These are phyloP conservation scores for Phaeosphaeria sp. DNA, from an alignment of 2,329 filamentous ascomycete genomes.

Conservation along the genomic window DNA sequence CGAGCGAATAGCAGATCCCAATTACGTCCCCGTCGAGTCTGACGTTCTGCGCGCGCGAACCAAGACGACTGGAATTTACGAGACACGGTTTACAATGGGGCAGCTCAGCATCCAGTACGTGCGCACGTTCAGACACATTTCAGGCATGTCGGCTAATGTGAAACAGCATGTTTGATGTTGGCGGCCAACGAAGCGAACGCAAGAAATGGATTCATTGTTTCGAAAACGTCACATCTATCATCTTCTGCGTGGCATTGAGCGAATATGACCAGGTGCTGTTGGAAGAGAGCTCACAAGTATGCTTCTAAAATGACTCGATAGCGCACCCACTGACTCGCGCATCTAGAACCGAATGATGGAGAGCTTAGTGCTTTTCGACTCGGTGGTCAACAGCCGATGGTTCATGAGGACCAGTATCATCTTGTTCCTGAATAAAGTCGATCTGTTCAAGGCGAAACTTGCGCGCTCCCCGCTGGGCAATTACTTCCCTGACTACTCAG, in stretches of 20 bases:
- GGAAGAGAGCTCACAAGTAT: constrained; percentile 95
- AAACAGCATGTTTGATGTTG: constrained; percentile 96
- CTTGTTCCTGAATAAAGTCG: constrained; percentile 97
- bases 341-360: constrained; percentile 98
- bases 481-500: constrained; percentile 98
- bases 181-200: constrained; percentile 92
- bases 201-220: constrained; percentile 99
- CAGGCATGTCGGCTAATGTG: constrained; percentile 34
- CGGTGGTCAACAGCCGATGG: constrained; percentile 98
- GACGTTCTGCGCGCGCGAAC: constrained; percentile 95
- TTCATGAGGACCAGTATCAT: constrained; percentile 99
- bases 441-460: constrained; percentile 96
- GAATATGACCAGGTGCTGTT: constrained; percentile 98
- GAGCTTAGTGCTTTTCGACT: constrained; percentile 93
- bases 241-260: constrained; percentile 97
- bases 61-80: constrained; percentile 99
- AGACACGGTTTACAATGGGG: constrained; percentile 98
- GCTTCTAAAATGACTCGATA: constrained; percentile 32
- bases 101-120: constrained; percentile 97
- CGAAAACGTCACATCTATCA: constrained; percentile 99
- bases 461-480: constrained; percentile 86
- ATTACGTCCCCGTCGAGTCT: constrained; percentile 92
- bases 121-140: constrained; percentile 9
- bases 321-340: constrained; percentile 29
- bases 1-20: constrained; percentile 77